Conservation (phyloP, 441 rosid species). For the Adansonia madagascariensis region DNA sequence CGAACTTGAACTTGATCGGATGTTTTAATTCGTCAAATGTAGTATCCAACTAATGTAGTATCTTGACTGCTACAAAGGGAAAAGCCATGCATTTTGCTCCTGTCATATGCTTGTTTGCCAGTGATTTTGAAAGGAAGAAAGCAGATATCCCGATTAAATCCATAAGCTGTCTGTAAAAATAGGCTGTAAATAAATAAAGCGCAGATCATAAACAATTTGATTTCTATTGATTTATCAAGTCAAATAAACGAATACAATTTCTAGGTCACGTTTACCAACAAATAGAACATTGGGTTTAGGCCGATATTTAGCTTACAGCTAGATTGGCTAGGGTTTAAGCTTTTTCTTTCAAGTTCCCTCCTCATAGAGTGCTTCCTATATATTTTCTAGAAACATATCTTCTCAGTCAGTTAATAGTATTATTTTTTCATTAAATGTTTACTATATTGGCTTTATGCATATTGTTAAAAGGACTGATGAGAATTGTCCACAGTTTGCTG, state of each 20-base stretch:
- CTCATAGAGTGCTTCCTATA: no score
- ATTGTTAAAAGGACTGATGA: not conserved
- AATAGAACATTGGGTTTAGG: no score
- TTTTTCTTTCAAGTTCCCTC: no score
- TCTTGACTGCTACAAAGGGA: not conserved
- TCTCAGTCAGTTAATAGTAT: not conserved
- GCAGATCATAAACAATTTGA: no score
- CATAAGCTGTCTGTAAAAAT: not conserved
- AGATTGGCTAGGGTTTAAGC: no score
- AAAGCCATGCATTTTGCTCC: conserved; percentile 10
- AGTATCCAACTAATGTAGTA: conserved; percentile 11
- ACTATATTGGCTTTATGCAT: not conserved
- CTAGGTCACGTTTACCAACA: no score
- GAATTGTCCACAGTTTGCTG: conserved; percentile 53
- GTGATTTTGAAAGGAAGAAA: no score
- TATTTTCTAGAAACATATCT: no score
- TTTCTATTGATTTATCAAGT: no score
- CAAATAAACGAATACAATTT: no score
- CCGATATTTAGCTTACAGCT: no score
- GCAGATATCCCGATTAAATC: not conserved
- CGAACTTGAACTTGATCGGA: not conserved
- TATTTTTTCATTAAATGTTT: not conserved
- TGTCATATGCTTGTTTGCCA: not conserved
- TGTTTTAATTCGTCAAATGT: not conserved
- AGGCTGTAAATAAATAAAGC: no score